Conservation (phyloP, 2,329 filamentous ascomycete species). For the Fusarium proliferatum region DNA sequence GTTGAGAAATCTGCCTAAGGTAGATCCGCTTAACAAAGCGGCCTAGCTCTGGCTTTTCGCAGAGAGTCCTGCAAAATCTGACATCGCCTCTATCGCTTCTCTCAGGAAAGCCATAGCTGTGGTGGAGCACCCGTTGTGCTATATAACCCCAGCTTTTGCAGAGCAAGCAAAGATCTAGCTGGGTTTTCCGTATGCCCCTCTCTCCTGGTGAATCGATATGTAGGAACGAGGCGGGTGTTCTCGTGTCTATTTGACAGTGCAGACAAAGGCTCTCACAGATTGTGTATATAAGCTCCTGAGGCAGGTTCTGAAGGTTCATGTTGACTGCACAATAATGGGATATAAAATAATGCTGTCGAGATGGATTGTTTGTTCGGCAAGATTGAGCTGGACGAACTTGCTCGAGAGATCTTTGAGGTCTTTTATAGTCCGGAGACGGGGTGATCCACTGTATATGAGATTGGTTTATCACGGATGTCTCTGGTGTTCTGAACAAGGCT, state of each 20-base stretch:
- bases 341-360: not conserved
- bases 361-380: not conserved
- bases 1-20: not conserved
- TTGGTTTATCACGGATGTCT: not conserved
- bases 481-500: not conserved
- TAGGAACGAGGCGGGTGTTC: too few species aligned
- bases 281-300: not conserved
- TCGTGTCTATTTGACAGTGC: not conserved
- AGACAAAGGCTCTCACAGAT: not conserved
- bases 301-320: not conserved
- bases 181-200: too few species aligned
- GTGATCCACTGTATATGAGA: not conserved
- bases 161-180: not conserved
- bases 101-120: too few species aligned
- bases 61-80: constrained; percentile 9
- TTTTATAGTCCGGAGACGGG: not conserved
- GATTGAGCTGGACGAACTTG: not conserved
- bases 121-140: not conserved
- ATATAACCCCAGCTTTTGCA: not conserved
- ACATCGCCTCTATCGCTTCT: too few species aligned
- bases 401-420: not conserved
- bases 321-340: not conserved
- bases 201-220: too few species aligned
- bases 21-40: not conserved
- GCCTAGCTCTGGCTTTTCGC: not conserved